These are phyloP conservation scores for Rhizopogon salebrosus DNA, from an alignment of 768 basidiomycete species.

Conservation along the genomic window DNA sequence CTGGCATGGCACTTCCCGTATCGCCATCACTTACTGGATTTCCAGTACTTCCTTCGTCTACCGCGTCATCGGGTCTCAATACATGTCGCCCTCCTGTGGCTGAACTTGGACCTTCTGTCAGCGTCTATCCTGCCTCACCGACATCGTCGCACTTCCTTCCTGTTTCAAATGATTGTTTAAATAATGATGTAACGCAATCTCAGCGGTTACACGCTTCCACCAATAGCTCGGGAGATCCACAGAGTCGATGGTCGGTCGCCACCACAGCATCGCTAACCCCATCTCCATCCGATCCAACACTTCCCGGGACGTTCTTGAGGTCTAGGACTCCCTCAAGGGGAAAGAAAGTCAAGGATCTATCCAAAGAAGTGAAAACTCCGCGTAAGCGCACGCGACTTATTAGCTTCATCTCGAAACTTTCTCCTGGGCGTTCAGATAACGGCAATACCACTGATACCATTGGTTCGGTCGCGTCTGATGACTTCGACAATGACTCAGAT, in stretches of 20 bases:
- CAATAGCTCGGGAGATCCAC: not conserved
- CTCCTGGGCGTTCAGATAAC: slow-evolving; percentile 22
- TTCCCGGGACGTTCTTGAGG: not conserved
- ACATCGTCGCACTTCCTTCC: not conserved
- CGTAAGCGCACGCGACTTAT: slow-evolving; percentile 28
- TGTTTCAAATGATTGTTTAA: not conserved
- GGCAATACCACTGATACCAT: slow-evolving; percentile 4
- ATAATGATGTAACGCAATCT: slow-evolving; percentile 2
- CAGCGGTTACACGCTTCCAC: slow-evolving; percentile 1
- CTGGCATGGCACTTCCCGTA: not conserved
- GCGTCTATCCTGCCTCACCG: slow-evolving; percentile 9
- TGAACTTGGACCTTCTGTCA: slow-evolving; percentile 4
- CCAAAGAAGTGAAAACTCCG: slow-evolving; percentile 19
- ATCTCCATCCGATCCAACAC: slow-evolving; percentile 10
- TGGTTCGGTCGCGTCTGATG: slow-evolving; percentile 10
- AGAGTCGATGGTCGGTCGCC: slow-evolving; percentile 24
- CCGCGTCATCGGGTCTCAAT: not conserved
- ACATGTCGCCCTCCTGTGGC: not conserved
- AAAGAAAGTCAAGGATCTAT: slow-evolving; percentile 9
- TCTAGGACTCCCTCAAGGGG: slow-evolving; percentile 10
- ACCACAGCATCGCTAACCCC: slow-evolving; percentile 24
- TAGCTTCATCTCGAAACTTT: slow-evolving; percentile 26
- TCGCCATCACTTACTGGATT: slow-evolving; percentile 1
- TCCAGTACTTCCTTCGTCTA: slow-evolving; percentile 3
- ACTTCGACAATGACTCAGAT: slow-evolving; percentile 20